Base-by-base conservation (phyloP, 1,284 basidiomycete species). In the Salmacisia buchloeana region DNA sequence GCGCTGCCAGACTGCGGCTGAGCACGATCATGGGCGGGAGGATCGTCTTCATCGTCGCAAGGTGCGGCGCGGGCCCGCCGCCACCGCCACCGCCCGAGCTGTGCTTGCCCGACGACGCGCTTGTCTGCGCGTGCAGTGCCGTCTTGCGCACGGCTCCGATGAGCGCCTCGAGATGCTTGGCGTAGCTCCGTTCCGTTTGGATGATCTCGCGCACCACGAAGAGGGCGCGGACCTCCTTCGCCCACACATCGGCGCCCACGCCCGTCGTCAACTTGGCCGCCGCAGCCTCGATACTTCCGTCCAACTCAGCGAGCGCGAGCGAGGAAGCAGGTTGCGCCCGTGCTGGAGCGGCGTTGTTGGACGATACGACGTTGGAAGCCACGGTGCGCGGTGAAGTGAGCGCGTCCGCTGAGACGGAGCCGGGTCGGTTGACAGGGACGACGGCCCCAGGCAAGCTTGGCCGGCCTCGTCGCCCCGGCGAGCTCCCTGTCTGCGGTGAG, bases 201-300 rank as follows among this genome's bases (percentile, higher is more conserved):
- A 78, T 72, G 5, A 78, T 68, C 68, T 77, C 75, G 31, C 76
- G 65, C 27, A 78, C 77, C 34, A 78, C 69, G 64, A 78, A 78
- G 18, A 78, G 60, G 18, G 73, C 73, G 60, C 72, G 73, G 31
- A 78, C 76, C 61, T 78, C 76, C 60, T 71, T 71, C 64, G 76
- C 74, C 76, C 76, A 78, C 61, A 75, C 76, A 18, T 72, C 74
- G 73, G 56, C 71, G 68, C 54, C 75, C 73, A 0, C 70, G 63
- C 45, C 69, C 69, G 58, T 70, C 68, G 23, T 69, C 9, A 54
- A 18, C 27, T 33, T 54, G 6, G 49, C 49, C 31, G 49, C 49
- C 10, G 49, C 49, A 5, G 49, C 49, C 49, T 54, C 49, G 29
- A 54, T 54, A 54, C 34, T 54, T 18, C 29, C 49, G 4, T 54